These are phyloP conservation scores for Ceratocystis huliohia DNA, from an alignment of 2,329 filamentous ascomycete species.

Conservation along the genomic window DNA sequence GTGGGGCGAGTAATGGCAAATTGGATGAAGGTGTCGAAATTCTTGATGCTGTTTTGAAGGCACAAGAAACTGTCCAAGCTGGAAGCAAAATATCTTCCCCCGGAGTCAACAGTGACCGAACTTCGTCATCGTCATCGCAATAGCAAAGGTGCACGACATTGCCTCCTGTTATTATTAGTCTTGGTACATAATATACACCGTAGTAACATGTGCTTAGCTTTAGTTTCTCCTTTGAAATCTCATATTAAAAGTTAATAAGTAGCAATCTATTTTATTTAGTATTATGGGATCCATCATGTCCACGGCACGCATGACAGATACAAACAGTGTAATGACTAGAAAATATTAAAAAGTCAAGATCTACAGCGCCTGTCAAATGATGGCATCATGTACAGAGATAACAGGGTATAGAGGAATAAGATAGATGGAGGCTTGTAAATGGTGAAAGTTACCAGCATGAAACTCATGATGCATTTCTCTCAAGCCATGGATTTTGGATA, in stretches of 20 bases:
- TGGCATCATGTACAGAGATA: neutral
- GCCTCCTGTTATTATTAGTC: too few relatives aligned
- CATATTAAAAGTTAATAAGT: too few relatives aligned
- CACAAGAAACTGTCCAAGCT: slow-evolving; percentile 9
- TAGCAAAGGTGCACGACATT: neutral
- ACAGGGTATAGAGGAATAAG: neutral
- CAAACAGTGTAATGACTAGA: neutral
- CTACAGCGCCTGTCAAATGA: neutral
- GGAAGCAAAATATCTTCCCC: neutral
- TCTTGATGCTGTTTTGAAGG: slow-evolving; percentile 48
- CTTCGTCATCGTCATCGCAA: neutral
- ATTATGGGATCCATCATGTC: neutral
- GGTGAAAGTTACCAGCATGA: too few relatives aligned
- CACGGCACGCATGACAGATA: neutral
- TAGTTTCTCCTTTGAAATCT: too few relatives aligned
- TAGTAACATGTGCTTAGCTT: too few relatives aligned
- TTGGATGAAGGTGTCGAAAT: slow-evolving; percentile 64
- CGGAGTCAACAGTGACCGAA: too few relatives aligned
- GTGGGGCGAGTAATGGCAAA: slow-evolving; percentile 67
- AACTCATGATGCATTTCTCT: too few relatives aligned
- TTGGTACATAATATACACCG: neutral
- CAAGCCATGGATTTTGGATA: too few relatives aligned
- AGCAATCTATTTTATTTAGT: neutral
- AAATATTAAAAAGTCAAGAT: neutral
- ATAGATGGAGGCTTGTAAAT: neutral